These are phyloP conservation scores for Boletus holoroseus DNA, from an alignment of 1,284 basidiomycete genomes.

Conservation along the genomic window DNA sequence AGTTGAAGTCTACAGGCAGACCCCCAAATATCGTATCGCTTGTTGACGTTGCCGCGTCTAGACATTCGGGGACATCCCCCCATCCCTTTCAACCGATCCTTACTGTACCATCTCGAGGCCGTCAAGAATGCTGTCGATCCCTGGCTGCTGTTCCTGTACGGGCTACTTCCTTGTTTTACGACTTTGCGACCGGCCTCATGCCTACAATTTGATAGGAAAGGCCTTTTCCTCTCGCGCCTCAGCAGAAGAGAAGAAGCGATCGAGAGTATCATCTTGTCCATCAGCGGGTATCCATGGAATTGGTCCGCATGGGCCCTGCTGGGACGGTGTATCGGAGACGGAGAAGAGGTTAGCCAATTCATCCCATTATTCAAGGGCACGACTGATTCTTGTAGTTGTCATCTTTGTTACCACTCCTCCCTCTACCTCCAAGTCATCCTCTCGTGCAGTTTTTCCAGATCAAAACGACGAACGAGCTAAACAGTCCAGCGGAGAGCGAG, in stretches of 20 bases:
- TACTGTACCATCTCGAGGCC: slow-evolving; percentile 57
- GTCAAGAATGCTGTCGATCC: slow-evolving; percentile 65
- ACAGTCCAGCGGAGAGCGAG: slow-evolving; percentile 79
- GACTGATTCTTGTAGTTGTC: slow-evolving; percentile 47
- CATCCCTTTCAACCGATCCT: slow-evolving; percentile 58
- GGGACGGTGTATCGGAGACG: slow-evolving; percentile 75
- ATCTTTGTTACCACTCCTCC: slow-evolving; percentile 58
- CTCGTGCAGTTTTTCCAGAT: slow-evolving; percentile 86
- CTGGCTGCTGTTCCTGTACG: slow-evolving; percentile 80
- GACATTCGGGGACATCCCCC: slow-evolving; percentile 72
- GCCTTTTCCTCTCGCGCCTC: slow-evolving; percentile 73
- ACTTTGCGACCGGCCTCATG: slow-evolving; percentile 7
- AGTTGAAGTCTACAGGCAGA: slow-evolving; percentile 26
- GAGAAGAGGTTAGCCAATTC: slow-evolving; percentile 68
- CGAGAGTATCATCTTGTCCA: slow-evolving; percentile 73
- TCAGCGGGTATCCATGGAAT: slow-evolving; percentile 86
- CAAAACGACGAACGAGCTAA: slow-evolving; percentile 85
- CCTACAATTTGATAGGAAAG: slow-evolving; percentile 49
- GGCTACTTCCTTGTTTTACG: slow-evolving; percentile 4
- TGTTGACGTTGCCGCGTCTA: slow-evolving; percentile 26
- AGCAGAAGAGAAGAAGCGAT: slow-evolving; percentile 82
- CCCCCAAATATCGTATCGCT: neutral
- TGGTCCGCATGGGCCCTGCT: slow-evolving; percentile 92
- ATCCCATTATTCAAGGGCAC: neutral
- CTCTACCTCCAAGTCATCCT: slow-evolving; percentile 62